Conservation (phyloP, 768 basidiomycete species). For the Auriscalpium orientale region DNA sequence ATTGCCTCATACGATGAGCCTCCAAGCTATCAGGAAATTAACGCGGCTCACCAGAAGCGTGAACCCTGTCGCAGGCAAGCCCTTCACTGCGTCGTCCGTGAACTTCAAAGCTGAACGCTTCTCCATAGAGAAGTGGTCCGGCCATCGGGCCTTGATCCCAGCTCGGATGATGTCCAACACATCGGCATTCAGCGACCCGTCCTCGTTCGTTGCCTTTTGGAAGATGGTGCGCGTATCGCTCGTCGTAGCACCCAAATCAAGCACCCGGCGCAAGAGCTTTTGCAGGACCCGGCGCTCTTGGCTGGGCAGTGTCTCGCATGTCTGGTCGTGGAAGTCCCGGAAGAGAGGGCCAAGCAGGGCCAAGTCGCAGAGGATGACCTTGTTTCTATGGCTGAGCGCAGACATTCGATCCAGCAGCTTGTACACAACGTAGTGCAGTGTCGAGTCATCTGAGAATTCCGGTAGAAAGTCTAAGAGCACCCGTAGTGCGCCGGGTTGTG, state of each 20-base stretch:
- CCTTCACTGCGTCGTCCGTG: conserved; percentile 38
- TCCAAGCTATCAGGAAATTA: not conserved
- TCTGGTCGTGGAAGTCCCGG: conserved; percentile 32
- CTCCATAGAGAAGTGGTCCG: conserved; percentile 68
- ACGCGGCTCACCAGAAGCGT: conserved; percentile 53
- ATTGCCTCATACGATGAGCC: not conserved
- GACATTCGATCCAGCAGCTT: conserved; percentile 60
- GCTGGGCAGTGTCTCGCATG: conserved; percentile 23
- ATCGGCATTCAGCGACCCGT: conserved; percentile 50
- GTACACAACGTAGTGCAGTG: conserved; percentile 46
- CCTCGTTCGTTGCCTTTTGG: conserved; percentile 41
- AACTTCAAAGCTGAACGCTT: conserved; percentile 44
- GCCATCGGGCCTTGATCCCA: conserved; percentile 71
- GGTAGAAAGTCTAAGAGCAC: conserved; percentile 46
- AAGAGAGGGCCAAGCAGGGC: conserved; percentile 50
- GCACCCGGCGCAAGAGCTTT: conserved; percentile 56
- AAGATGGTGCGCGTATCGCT: conserved; percentile 59
- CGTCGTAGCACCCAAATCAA: conserved; percentile 70
- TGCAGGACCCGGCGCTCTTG: conserved; percentile 49
- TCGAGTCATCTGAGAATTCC: conserved; percentile 25
- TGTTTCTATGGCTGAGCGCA: conserved; percentile 58
- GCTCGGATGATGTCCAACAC: conserved; percentile 63
- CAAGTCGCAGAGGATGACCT: conserved; percentile 54
- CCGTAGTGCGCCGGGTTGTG: conserved; percentile 52
- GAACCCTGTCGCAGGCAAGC: conserved; percentile 55